Percentiles rank a stretch among this genome's conserved stretches.
phyloP scores from a whole-genome alignment of 2,329 filamentous ascomycete species.

The Trichoderma brevicompactum region DNA sequence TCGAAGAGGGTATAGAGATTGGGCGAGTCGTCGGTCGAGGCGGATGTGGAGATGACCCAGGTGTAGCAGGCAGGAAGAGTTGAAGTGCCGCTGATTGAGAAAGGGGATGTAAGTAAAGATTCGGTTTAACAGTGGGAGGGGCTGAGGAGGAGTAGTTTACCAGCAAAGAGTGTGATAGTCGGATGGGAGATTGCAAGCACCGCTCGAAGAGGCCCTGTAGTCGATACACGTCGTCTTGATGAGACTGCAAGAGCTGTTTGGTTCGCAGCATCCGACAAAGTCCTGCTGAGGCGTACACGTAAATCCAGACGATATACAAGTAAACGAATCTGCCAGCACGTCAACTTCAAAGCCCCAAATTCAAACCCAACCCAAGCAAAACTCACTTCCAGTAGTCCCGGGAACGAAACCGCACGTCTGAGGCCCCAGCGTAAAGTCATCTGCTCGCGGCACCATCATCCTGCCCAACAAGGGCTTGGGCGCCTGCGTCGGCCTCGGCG shows the following conservation, averaged over 20 bases:
- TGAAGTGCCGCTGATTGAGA: conserved; percentile 13
- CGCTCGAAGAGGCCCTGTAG: conserved; percentile 36
- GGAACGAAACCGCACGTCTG: conserved; percentile 42
- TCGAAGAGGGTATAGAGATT: conserved; percentile 36
- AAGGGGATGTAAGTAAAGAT: conserved; percentile 29
- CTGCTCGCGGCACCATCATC: conserved; percentile 38
- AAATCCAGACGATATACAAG: conserved; percentile 36
- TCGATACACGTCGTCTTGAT: conserved; percentile 43
- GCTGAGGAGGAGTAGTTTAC: conserved; percentile 33
- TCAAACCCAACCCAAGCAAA: not conserved
- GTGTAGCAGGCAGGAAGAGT: conserved; percentile 37
- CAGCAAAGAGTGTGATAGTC: conserved; percentile 45
- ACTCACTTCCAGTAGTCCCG: conserved; percentile 38
- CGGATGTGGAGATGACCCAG: conserved; percentile 37
- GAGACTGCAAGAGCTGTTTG: conserved; percentile 36
- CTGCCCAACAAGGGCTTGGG: conserved; percentile 38
- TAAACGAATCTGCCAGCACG: conserved; percentile 36
- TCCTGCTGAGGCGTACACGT: conserved; percentile 38
- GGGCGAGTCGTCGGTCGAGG: conserved; percentile 20
- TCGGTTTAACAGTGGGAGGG: not conserved
- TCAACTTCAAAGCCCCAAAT: not conserved
- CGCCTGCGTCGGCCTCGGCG: conserved; percentile 40
- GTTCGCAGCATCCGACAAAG: conserved; percentile 42
- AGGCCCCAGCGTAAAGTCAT: conserved; percentile 38
- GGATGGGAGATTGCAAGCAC: conserved; percentile 36